A percentile compares a stretch with the other conserved stretches of the same genome.
These are phyloP conservation scores for Myxozyma sirexii DNA, from an alignment of 805 yeast genomes.

Conservation along the genomic window DNA sequence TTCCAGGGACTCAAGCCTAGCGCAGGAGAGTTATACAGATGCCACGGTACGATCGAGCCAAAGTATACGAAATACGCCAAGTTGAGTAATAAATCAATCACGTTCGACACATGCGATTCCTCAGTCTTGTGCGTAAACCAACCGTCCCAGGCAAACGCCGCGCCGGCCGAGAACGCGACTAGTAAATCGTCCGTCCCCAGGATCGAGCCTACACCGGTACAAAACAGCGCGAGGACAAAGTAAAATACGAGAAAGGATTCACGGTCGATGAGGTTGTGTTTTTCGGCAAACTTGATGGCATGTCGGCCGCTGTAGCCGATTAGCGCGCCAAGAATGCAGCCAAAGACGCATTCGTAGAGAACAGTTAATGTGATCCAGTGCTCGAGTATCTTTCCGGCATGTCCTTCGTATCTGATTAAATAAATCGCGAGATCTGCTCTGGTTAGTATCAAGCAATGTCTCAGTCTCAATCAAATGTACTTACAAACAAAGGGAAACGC, in stretches of 20 bases:
- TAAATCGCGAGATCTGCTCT: conserved; percentile 58
- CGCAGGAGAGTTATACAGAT: conserved; percentile 60
- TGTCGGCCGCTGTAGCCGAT: conserved; percentile 74
- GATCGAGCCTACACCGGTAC: conserved; percentile 88
- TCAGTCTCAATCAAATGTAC: background rate
- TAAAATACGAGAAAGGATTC: conserved; percentile 88
- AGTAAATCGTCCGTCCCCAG: conserved; percentile 86
- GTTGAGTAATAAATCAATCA: conserved; percentile 81
- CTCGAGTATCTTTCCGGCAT: conserved; percentile 68
- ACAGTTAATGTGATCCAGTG: conserved; percentile 80
- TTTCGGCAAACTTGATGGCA: conserved; percentile 73
- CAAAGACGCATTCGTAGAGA: conserved; percentile 79
- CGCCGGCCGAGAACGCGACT: conserved; percentile 89
- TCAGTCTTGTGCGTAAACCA: conserved; percentile 81
- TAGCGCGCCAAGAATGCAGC: conserved; percentile 69
- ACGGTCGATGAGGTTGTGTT: conserved; percentile 70
- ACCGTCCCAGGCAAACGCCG: conserved; percentile 94
- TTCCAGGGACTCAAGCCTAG: conserved; percentile 80
- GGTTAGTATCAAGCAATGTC: background rate
- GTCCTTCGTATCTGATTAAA: conserved; percentile 64
- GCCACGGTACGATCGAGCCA: conserved; percentile 92
- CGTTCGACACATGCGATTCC: conserved; percentile 84
- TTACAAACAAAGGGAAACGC: conserved; percentile 80
- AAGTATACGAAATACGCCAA: conserved; percentile 86
- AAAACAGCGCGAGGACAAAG: conserved; percentile 75